Evolutionary conservation across 2,329 filamentous ascomycete genomes (phyloP).

Genomic region (Chrysosporium keratinophilum): DNA sequence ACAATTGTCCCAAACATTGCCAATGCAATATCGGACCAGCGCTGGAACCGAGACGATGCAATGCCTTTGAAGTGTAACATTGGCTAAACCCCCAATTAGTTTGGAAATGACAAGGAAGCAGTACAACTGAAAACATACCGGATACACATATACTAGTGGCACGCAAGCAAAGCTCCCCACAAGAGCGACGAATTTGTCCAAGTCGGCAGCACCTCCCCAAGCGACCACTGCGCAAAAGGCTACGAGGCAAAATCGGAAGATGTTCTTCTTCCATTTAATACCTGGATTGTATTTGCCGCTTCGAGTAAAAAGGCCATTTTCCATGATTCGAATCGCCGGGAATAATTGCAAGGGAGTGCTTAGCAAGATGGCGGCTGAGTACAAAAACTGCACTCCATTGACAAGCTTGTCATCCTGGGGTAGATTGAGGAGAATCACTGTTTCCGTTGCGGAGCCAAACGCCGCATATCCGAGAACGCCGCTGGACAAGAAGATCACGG

Average conservation of each 20-base stretch:
- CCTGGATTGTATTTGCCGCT: conserved; percentile 96
- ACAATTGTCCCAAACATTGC: conserved; percentile 73
- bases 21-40: conserved; percentile 60
- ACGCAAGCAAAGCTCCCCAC: conserved; percentile 98
- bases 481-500: conserved; percentile 78
- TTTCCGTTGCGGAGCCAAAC: conserved; percentile 90
- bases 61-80: conserved; percentile 79
- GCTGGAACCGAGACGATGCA: conserved; percentile 57
- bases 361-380: conserved; percentile 92
- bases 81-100: conserved; percentile 48
- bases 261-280: conserved; percentile 99
- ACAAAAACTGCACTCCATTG: conserved; percentile 91
- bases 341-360: conserved; percentile 95
- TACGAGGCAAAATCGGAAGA: conserved; percentile 89
- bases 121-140: conserved; percentile 59
- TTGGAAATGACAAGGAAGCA: not conserved
- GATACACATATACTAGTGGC: conserved; percentile 93
- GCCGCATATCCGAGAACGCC: conserved; percentile 92
- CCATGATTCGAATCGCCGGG: conserved; percentile 91
- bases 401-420: conserved; percentile 92
- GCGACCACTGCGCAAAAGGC: conserved; percentile 75
- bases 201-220: conserved; percentile 81
- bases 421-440: conserved; percentile 89
- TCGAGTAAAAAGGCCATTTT: conserved; percentile 84
- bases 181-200: conserved; percentile 94